Evolutionary conservation across 805 yeast species (phyloP).

Genomic region (Wickerhamomyces subpelliculosus): DNA sequence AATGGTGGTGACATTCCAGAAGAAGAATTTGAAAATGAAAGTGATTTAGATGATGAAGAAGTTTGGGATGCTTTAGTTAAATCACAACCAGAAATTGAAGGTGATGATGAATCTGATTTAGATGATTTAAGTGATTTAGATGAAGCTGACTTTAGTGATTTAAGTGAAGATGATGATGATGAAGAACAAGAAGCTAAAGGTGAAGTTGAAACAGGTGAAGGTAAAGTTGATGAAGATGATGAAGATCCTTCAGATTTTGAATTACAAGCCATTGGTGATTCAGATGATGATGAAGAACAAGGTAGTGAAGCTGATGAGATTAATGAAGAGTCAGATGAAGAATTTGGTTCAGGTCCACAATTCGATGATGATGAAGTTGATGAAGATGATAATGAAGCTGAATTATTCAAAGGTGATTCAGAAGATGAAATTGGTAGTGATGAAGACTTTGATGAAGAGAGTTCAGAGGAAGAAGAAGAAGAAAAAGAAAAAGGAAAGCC

Average conservation of each 20-base stretch:
- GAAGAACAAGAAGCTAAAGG: conserved; percentile 39
- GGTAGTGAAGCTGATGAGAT: conserved; percentile 27
- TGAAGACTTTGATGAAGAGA: conserved; percentile 24
- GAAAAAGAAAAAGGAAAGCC: conserved; percentile 17
- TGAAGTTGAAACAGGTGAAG: conserved; percentile 24
- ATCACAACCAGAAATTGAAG: conserved; percentile 67
- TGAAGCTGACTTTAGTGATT: conserved; percentile 58
- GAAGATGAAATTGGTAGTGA: conserved; percentile 32
- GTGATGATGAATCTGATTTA: conserved; percentile 31
- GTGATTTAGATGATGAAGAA: conserved; percentile 58
- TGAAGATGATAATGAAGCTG: conserved; percentile 26
- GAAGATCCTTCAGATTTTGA: conserved; percentile 32
- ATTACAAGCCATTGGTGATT: conserved; percentile 28
- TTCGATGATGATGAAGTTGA: conserved; percentile 27
- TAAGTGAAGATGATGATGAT: conserved; percentile 34
- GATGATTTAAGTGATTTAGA: conserved; percentile 38
- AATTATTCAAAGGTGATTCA: conserved; percentile 28
- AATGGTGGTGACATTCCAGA: conserved; percentile 25
- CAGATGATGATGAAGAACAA: conserved; percentile 22
- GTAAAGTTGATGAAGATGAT: conserved; percentile 18
- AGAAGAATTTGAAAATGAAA: conserved; percentile 34
- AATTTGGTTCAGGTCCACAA: conserved; percentile 24
- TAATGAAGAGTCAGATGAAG: conserved; percentile 23
- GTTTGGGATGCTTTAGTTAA: conserved; percentile 77
- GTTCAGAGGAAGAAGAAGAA: conserved; percentile 23